phyloP scores from a whole-genome alignment of 192 early-diverging fungal genomes.

The Blastocladiella britannica region DNA sequence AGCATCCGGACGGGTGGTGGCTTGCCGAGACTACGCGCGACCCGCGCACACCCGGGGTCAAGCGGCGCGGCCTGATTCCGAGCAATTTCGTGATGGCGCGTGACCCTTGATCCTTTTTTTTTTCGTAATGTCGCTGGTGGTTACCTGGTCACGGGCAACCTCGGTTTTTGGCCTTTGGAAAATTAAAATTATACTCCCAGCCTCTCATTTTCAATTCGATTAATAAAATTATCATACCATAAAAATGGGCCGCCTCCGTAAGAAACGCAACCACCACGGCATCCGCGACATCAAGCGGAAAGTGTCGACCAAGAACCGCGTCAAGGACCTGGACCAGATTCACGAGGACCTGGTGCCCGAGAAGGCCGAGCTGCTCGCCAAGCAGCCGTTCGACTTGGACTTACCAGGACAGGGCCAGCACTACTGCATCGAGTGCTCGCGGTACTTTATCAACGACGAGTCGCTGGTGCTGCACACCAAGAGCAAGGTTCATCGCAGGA shows the following conservation, averaged over 20 bases:
- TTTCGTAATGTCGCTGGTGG: too few relatives aligned
- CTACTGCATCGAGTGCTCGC: conserved; percentile 71
- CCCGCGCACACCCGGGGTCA: too few relatives aligned
- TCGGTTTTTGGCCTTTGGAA: too few relatives aligned
- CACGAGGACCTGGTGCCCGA: conserved; percentile 66
- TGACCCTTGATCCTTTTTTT: too few relatives aligned
- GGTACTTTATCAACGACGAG: conserved; percentile 46
- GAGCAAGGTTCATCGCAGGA: conserved; percentile 68
- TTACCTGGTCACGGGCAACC: too few relatives aligned
- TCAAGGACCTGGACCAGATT: conserved; percentile 88
- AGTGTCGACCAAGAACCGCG: conserved; percentile 61
- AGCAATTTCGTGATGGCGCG: neutral
- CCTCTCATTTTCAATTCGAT: too few relatives aligned
- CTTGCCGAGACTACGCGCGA: neutral
- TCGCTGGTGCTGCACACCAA: conserved; percentile 43
- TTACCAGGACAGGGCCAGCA: conserved; percentile 75
- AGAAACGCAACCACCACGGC: conserved; percentile 27
- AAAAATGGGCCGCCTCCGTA: conserved; percentile 28
- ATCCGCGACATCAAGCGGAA: conserved; percentile 63
- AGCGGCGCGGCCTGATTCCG: conserved; percentile 1
- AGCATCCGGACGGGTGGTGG: neutral
- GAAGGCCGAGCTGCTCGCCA: conserved; percentile 36
- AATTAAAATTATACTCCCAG: too few relatives aligned
- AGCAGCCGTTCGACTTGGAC: conserved; percentile 49
- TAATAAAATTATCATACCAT: too few relatives aligned